Base-by-base conservation (phyloP, 768 basidiomycete species). In the Psilocybe azurescens region DNA sequence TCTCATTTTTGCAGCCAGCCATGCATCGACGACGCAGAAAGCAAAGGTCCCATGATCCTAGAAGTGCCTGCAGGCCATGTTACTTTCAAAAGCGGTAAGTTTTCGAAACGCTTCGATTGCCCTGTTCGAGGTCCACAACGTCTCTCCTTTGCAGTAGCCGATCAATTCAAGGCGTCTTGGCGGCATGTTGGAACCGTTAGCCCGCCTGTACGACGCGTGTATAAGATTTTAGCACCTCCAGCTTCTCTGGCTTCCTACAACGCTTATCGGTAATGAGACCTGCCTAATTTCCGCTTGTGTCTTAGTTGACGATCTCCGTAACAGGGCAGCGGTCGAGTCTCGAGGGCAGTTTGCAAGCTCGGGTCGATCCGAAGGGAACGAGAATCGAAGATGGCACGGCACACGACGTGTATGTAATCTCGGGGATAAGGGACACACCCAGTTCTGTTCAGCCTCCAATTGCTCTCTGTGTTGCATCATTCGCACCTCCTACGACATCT, bases 301-400 rank as follows among this genome's bases (percentile, higher is more conserved):
- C 32, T 3, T 32, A 41, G 24, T 58, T 39, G 18, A 48, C n/a
- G 39, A 63, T 57, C 52, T 20, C 59, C 20, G 7, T 41, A 2
- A 14, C 59, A 89, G 89, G 50, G 67, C 81, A 20, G 75, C 75
- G 10, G 86, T 90, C 5, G 89, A 91, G 70, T 65, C 76, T 41
- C 81, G 83, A 50, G 89, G 89, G 1, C 82, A 88, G 32, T 90
- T 90, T 62, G 78, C 70, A 3, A 67, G 78, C 38, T 64, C 79
- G 3, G 86, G 86, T 38, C 78, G 86, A 49, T 84, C 86, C 5
- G 73, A 84, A 30, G 89, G 89, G 32, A 90, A 90, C 64, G 88
- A 90, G 72, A 88, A 89, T 65, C 85, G 89, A 32, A 83, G 89
- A 20, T 91, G 88, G 89, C 89, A 91, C 70, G 89, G 90, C 18